Evolutionary conservation across 2,329 filamentous ascomycete species (phyloP), one percentile per base, ranked within the genome.

Genomic region (Blastomyces silverae): DNA sequence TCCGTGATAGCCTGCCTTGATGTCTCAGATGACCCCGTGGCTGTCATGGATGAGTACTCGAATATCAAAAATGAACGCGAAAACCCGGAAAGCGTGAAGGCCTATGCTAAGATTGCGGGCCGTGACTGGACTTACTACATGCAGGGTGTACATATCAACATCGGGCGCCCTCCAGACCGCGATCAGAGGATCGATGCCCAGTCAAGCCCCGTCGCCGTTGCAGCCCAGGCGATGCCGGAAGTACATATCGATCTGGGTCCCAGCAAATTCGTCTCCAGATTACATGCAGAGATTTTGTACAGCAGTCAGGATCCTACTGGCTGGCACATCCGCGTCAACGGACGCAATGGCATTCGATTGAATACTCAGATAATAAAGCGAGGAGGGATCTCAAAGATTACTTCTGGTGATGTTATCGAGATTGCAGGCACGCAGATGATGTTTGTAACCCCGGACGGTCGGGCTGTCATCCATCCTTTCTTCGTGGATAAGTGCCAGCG

Each of bases 401-500:
- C 86, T 53, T 96, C 92, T 71, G 94, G 94, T 65, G 88, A 93
- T 74, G 91, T 97, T 55, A 88, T 99, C 65, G 92, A 96, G 73
- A 90, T 97, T 73, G 89, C 89, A 71, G 90, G 90, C 63, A 90
- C 94, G 0, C 93, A 99, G 79, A 99, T 99, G 94, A 93, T 97
- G 82, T 99, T 99, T 77, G 91, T 97, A 59, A 85, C 96, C n/a
- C 93, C 94, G 0, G 86, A 86, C 31, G 88, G 90, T 64, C 84
- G 85, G 31, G 82, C 92, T 34, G 82, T 84, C 58, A 87, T 95
- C 66, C 85, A 89, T 72, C 83, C 83, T 28, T 84, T 79, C 71
- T 92, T 89, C 73, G 83, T 90, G 20, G 84, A 89, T 70, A 86
- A 89, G 57, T 87, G 89, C n/a, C 78, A 79, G 70, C 75, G 76